Evolutionary conservation across 495 filamentous ascomycete species (phyloP).

Genomic region (Aspergillus conjunctus): DNA sequence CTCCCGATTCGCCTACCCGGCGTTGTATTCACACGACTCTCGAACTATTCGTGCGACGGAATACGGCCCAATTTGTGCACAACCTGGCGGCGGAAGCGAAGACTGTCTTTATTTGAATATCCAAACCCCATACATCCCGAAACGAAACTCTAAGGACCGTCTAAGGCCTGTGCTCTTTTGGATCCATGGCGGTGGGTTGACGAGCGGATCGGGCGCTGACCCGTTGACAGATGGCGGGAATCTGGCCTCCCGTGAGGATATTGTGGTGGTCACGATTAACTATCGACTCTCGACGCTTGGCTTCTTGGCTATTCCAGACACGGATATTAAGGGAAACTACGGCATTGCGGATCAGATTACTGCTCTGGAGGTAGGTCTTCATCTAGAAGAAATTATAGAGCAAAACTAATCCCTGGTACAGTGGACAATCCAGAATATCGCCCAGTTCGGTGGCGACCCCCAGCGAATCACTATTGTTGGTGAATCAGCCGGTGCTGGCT

Average conservation of each 20-base stretch:
- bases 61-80: constrained; percentile 45
- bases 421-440: constrained; percentile 39
- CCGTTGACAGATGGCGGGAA: constrained; percentile 38
- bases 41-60: constrained; percentile 42
- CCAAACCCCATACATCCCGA: constrained; percentile 47
- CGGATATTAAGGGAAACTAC: constrained; percentile 34
- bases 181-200: constrained; percentile 48
- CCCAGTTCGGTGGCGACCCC: constrained; percentile 40
- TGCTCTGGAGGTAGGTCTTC: constrained; percentile 37
- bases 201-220: constrained; percentile 37
- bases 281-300: constrained; percentile 42
- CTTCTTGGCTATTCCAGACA: constrained; percentile 34
- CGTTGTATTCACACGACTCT: constrained; percentile 35
- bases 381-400: not conserved
- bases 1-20: constrained; percentile 44
- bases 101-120: constrained; percentile 48
- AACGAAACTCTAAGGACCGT: constrained; percentile 29
- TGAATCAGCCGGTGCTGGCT: constrained; percentile 29
- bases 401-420: constrained; percentile 6
- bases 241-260: constrained; percentile 42
- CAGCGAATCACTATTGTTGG: constrained; percentile 24
- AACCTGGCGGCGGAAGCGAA: constrained; percentile 38
- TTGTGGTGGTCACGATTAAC: constrained; percentile 47
- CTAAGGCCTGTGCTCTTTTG: constrained; percentile 44
- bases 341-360: constrained; percentile 38